A percentile compares a stretch with the other conserved stretches of the same genome.
Evolutionary conservation across 768 basidiomycete species (phyloP).

Genomic region (Tubosaeta sp.): DNA sequence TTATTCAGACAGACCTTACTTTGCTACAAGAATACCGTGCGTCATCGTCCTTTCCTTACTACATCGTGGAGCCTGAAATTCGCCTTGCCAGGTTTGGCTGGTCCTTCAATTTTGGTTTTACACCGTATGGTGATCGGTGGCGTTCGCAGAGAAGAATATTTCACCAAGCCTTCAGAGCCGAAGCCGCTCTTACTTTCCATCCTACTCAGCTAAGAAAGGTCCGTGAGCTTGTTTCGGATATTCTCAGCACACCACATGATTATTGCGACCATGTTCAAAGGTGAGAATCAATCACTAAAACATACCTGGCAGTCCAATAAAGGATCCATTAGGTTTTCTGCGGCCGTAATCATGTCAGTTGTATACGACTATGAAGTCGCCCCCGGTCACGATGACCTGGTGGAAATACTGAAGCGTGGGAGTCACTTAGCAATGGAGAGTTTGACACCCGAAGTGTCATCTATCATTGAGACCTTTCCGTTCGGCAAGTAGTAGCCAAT

Average conservation of each 20-base stretch:
- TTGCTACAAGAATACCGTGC: not conserved
- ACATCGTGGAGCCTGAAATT: not conserved
- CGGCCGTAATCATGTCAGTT: slow-evolving; percentile 37
- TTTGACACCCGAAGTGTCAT: slow-evolving; percentile 15
- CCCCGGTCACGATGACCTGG: slow-evolving; percentile 33
- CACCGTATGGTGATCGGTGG: slow-evolving; percentile 22
- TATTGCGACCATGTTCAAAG: slow-evolving; percentile 9
- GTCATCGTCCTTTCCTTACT: not conserved
- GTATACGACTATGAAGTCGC: slow-evolving; percentile 39
- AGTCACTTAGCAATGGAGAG: slow-evolving; percentile 12
- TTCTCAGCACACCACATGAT: slow-evolving; percentile 1
- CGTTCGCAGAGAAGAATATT: slow-evolving; percentile 21
- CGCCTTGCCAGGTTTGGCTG: slow-evolving; percentile 15
- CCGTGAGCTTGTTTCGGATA: slow-evolving; percentile 13
- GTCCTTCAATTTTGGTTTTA: slow-evolving; percentile 16
- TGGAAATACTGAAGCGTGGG: slow-evolving; percentile 35
- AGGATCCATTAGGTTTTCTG: slow-evolving; percentile 23
- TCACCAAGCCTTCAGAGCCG: slow-evolving; percentile 22
- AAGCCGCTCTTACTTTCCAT: slow-evolving; percentile 7
- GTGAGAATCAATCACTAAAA: not conserved
- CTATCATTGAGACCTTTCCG: slow-evolving; percentile 18
- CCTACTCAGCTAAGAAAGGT: slow-evolving; percentile 19
- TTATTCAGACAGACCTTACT: not conserved
- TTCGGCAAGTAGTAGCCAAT: slow-evolving; percentile 11
- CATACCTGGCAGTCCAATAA: not conserved